Evolutionary conservation across 1,284 basidiomycete species (phyloP), one percentile per base, ranked within the genome.

Genomic region (Rhodofomes roseus): DNA sequence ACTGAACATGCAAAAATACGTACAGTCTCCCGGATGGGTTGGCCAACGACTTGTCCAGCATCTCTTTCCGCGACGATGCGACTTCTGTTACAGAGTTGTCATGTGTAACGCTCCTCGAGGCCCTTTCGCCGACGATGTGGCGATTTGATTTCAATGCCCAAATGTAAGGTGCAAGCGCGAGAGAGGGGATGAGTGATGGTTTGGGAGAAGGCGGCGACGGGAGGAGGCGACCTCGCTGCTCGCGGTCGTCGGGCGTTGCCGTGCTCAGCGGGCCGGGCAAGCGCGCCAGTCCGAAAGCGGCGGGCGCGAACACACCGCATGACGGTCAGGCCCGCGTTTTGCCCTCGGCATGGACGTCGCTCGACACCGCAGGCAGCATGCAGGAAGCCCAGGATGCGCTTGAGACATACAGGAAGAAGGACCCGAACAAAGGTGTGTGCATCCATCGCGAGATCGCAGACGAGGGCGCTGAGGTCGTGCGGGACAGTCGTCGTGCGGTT

Each of bases 401-500:
- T 56, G 92, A 94, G 67, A 80, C 81, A 0, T 94, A 94, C 79
- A 92, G 90, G 80, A 87, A 88, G 72, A 92, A 92, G 69, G 92
- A 95, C 71, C 77, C 85, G 0, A 82, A 83, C 54, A 95, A 95
- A 80, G 87, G 92, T 92, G 56, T 58, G 81, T 69, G 5, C 23
- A 20, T 36, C 52, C 23, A 20, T 36, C 52, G 22, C 34, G 5
- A 54, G 4, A 8, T 20, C 40, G 23, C 20, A 2, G 27, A 56
- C 31, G 43, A 16, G 54, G 18, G 1, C 34, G 22, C 14, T 52
- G 39, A 18, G 1, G 25, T 51, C 5, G 29, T 14, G n/a, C 22
- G 11, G 25, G 22, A 22, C 72, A 98, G 96, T 98, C 57, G 91
- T 98, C 59, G 95, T 99, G 9, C 88, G 95, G 41, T 99, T 98